A percentile compares a stretch with the other conserved stretches of the same genome.
phyloP scores from a whole-genome alignment of 169 alveolate genomes.

The Amoebophrya sp. region DNA sequence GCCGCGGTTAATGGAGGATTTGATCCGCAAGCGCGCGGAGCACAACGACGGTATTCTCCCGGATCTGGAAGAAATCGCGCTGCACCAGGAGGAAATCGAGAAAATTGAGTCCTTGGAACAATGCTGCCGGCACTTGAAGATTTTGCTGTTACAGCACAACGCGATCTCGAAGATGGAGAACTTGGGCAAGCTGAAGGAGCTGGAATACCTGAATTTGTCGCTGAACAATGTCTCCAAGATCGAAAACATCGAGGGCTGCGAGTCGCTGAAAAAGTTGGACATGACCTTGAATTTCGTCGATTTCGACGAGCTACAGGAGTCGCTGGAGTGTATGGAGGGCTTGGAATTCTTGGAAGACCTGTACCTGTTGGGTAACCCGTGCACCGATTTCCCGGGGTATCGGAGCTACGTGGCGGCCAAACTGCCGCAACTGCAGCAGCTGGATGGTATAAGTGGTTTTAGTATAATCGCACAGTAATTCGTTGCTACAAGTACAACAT shows the following conservation, averaged over 20 bases:
- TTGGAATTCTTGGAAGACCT: conserved; percentile 59
- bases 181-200: conserved; percentile 68
- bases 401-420: not conserved
- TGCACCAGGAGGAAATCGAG: conserved; percentile 75
- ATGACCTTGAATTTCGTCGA: conserved; percentile 82
- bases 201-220: conserved; percentile 83
- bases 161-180: conserved; percentile 79
- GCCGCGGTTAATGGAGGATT: not conserved
- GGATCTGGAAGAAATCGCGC: conserved; percentile 78
- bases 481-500: no score
- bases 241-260: conserved; percentile 79
- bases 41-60: conserved; percentile 83
- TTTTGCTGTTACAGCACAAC: conserved; percentile 79
- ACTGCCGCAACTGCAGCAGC: not conserved
- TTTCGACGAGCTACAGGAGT: conserved; percentile 64
- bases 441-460: not conserved
- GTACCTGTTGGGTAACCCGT: conserved; percentile 86
- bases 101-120: conserved; percentile 77
- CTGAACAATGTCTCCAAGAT: conserved; percentile 72
- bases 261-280: conserved; percentile 79
- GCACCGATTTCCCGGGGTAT: conserved; percentile 43
- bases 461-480: no score
- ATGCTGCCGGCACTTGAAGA: conserved; percentile 78
- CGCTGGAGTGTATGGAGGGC: not conserved
- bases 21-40: conserved; percentile 63